Evolutionary conservation across 495 filamentous ascomycete species (phyloP).

Genomic region (Trypethelium eluteriae): DNA sequence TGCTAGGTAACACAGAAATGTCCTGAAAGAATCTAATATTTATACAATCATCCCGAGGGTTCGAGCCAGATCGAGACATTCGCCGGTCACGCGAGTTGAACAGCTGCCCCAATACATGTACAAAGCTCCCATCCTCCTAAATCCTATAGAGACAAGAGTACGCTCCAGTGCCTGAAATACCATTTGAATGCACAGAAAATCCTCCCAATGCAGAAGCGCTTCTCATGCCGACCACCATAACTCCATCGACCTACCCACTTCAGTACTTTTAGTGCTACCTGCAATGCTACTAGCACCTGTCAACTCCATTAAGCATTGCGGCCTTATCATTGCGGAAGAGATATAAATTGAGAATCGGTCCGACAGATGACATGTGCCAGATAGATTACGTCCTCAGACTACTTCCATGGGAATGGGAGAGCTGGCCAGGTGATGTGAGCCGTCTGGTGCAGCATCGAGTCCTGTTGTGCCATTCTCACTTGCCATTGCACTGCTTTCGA

Average conservation of each 20-base stretch:
- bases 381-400: slow-evolving; percentile 31
- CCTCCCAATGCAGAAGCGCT: background rate
- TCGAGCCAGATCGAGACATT: background rate
- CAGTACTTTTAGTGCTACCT: background rate
- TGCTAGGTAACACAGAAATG: background rate
- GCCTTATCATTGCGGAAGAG: background rate
- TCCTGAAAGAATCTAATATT: background rate
- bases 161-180: background rate
- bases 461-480: slow-evolving; percentile 67
- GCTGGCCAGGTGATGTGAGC: slow-evolving; percentile 34
- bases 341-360: background rate
- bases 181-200: background rate
- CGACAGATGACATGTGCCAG: slow-evolving; percentile 29
- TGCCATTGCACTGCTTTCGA: slow-evolving; percentile 57
- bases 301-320: background rate
- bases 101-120: background rate
- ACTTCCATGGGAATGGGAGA: slow-evolving; percentile 37
- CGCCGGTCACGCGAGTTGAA: slow-evolving; percentile 1
- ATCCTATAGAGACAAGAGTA: background rate
- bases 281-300: background rate
- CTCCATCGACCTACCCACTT: background rate
- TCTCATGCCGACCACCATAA: background rate
- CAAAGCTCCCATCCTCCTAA: background rate
- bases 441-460: slow-evolving; percentile 41
- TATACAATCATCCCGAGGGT: background rate